These are phyloP conservation scores for Rhodotorula sp. DNA, from an alignment of 1,284 basidiomycete species.

Conservation along the genomic window DNA sequence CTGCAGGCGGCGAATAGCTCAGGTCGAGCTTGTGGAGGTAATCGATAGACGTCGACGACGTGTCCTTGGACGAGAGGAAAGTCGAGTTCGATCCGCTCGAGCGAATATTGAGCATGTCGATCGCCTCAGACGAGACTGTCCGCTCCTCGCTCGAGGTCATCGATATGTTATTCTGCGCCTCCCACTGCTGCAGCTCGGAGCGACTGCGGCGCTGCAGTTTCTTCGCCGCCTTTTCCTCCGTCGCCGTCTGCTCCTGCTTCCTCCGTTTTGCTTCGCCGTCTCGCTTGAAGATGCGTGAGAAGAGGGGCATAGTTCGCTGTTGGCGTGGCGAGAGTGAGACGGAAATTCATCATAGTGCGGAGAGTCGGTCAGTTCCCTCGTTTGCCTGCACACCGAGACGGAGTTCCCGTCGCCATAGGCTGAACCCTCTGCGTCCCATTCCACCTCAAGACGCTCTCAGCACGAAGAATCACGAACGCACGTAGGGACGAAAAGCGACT, in stretches of 20 bases:
- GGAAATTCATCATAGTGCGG: neutral
- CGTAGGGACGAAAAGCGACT: too few species aligned
- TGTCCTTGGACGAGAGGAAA: conserved; percentile 3
- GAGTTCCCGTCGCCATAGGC: too few species aligned
- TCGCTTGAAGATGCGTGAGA: neutral
- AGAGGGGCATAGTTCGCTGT: neutral
- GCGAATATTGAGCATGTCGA: conserved; percentile 6
- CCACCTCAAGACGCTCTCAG: too few species aligned
- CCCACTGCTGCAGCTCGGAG: too few species aligned
- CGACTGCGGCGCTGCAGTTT: neutral
- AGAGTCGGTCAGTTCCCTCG: neutral
- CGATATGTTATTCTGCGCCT: neutral
- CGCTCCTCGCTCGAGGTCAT: conserved; percentile 6
- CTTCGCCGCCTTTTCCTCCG: conserved; percentile 67
- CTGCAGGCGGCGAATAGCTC: neutral
- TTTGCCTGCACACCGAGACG: too few species aligned
- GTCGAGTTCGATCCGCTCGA: conserved; percentile 17
- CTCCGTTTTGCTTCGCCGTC: neutral
- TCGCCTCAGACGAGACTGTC: neutral
- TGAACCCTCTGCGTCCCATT: too few species aligned
- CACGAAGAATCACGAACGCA: too few species aligned
- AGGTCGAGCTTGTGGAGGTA: conserved; percentile 32
- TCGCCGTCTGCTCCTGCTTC: neutral
- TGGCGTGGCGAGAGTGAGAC: neutral
- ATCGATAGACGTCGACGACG: conserved; percentile 18